Evolutionary conservation across 1,284 basidiomycete genomes (phyloP), one percentile per base, ranked within the genome.

Genomic region (Heterobasidion occidentale): DNA sequence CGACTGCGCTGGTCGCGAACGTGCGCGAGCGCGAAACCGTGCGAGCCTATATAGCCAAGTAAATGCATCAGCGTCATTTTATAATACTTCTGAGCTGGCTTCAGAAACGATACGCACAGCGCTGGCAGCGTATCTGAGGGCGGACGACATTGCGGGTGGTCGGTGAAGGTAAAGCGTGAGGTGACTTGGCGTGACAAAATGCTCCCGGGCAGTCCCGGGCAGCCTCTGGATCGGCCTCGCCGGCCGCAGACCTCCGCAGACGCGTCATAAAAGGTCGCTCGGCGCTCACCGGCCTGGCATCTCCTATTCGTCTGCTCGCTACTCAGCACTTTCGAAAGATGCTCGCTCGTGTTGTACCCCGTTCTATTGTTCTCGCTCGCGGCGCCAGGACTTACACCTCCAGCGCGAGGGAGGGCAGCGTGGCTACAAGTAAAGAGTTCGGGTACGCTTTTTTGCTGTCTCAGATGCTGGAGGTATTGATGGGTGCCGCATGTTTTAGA

Each of bases 341-440:
- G 54, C 38, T 56, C 34, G 9, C 54, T n/a, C 50, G 55, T 17
- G 35, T 54, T 27, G 34, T 46, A 19, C 19, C 55, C 35, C 55
- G 55, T 52, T 59, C 56, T 36, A 57, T 60, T 49, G 51, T 54
- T 35, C 52, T 55, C 27, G 56, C 53, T 7, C n/a, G 56, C 44
- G 46, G 52, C 49, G 44, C 35, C 27, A 60, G 60, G 54, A 46
- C 49, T 9, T 64, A 63, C 56, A 56, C 60, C 3, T 51, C 57
- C 42, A 59, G 76, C 54, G 14, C 58, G 12, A 72, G 56, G 49
- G 81, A 83, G 46, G 83, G 83, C 20, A 75, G 74, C 38, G 80
- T 84, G 51, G 83, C 83, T 7, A 70, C 77, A 62, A 79, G 77
- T 54, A 80, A 72, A 71, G 80, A 75, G 60, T 88, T 80, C 68